Base-by-base conservation (phyloP, 75 land plant genomes). In the Ceratopteris richardii region DNA sequence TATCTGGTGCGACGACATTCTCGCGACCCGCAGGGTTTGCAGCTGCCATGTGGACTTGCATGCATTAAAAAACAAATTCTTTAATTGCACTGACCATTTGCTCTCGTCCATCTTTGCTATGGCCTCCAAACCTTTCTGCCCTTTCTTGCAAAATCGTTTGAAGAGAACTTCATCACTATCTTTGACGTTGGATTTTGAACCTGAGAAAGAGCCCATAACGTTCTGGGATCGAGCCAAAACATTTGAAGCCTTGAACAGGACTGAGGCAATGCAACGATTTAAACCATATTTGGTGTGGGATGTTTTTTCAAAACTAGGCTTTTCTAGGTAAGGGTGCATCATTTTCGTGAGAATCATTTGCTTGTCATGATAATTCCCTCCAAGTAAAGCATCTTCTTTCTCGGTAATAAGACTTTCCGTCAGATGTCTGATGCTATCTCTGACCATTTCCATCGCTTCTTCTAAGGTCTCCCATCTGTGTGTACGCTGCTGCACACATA, bases 101-200 rank as follows among this genome's bases (percentile, higher is more conserved):
- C 14, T 9, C 29, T 23, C 54, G 9, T 18, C 24, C 54, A 25
- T 24, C 2, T 26, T 28, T 3, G 54, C 54, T 4, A 52, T 24
- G 6, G 13, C 54, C 54, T 52, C 54, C 29, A 52, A 1, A 5
- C 28, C 14, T 14, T 23, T 52, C 14, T 52, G 29, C 24, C 54
- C 54, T 24, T 23, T 52, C 54, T 24, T 52, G 54, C 54, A 52
- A 28, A 52, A 52, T 4, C 54, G 25, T 9, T 26, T 52, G 28
- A 52, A 52, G 24, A 24, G 54, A 2, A 28, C 27, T 3, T 52
- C 28, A 7, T 26, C 54, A 7, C 23, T 18, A 11, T 18, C 54
- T 26, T 23, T 28, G 3, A 14, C 14, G 3, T 25, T 4, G 29
- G 5, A 11, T 24, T 22, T 12, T 26, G 29, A 24, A 14, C 16